Conservation (phyloP, 2,329 filamentous ascomycete genomes). For the Talaromyces albobiverticillius region DNA sequence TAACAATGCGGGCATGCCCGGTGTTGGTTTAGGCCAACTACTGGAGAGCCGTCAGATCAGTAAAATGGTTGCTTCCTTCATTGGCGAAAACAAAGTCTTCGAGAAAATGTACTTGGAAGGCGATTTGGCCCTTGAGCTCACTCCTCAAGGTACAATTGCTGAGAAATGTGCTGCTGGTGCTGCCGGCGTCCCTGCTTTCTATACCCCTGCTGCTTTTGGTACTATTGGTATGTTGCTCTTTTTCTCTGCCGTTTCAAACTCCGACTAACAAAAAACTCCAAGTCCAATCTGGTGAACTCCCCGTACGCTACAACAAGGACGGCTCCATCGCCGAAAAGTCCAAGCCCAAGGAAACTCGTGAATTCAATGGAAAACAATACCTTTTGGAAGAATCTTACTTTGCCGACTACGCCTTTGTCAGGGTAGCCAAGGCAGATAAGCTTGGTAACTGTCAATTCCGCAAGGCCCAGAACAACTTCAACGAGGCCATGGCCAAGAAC, state of each 20-base stretch:
- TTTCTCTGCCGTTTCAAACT: neutral
- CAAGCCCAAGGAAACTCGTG: conserved; percentile 65
- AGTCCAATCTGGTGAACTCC: conserved; percentile 48
- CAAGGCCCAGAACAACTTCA: conserved; percentile 71
- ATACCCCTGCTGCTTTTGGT: conserved; percentile 74
- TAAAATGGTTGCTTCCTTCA: conserved; percentile 72
- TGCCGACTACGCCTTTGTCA: conserved; percentile 73
- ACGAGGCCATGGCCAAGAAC: conserved; percentile 75
- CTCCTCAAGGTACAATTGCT: conserved; percentile 83
- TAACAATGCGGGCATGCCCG: conserved; percentile 75
- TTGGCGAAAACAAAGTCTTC: conserved; percentile 81
- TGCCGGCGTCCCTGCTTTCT: conserved; percentile 85
- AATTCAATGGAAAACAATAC: conserved; percentile 70
- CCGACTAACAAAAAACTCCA: neutral
- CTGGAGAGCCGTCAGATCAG: conserved; percentile 69
- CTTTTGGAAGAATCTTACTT: conserved; percentile 74
- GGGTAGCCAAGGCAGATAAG: conserved; percentile 73
- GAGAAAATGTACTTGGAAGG: conserved; percentile 84
- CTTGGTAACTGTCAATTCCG: conserved; percentile 79
- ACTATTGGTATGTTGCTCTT: conserved; percentile 54
- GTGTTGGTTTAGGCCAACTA: conserved; percentile 68
- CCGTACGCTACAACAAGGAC: conserved; percentile 83
- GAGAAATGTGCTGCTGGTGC: conserved; percentile 83
- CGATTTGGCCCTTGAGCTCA: conserved; percentile 81
- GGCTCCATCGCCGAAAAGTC: conserved; percentile 70